A percentile compares a stretch with the other conserved stretches of the same genome.
phyloP scores from a whole-genome alignment of 2,329 filamentous ascomycete species.

The Claviceps pusilla region DNA sequence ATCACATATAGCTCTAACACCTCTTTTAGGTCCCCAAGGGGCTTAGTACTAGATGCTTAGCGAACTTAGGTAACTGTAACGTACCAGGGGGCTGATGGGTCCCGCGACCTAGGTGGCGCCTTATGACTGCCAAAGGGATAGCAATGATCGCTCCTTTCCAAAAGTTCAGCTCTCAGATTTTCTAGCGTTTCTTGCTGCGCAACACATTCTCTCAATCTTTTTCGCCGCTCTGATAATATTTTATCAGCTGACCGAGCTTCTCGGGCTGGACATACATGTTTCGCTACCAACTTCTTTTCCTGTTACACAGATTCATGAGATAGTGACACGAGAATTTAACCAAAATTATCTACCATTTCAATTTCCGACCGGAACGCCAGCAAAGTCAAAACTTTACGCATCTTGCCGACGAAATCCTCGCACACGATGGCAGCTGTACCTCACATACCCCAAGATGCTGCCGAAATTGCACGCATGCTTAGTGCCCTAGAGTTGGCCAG shows the following conservation, averaged over 20 bases:
- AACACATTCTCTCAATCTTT: background rate
- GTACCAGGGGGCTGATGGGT: too few relatives aligned
- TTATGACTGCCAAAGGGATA: too few relatives aligned
- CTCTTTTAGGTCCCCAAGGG: too few relatives aligned
- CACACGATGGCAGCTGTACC: constrained; percentile 29
- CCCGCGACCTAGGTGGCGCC: too few relatives aligned
- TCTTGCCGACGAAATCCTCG: background rate
- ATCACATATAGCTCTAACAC: too few relatives aligned
- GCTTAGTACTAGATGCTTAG: too few relatives aligned
- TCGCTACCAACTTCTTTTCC: background rate
- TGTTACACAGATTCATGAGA: background rate
- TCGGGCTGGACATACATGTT: background rate
- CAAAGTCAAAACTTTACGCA: background rate
- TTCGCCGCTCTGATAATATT: background rate
- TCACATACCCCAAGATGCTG: constrained; percentile 52
- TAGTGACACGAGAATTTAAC: background rate
- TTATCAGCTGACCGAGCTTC: background rate
- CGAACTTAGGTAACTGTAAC: too few relatives aligned
- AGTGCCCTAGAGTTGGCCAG: constrained; percentile 42
- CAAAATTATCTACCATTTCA: background rate
- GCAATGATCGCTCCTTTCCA: too few relatives aligned
- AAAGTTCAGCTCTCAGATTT: background rate
- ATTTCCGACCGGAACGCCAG: background rate
- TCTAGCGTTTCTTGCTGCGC: background rate
- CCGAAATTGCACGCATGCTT: constrained; percentile 52